phyloP scores from a whole-genome alignment of 2,329 filamentous ascomycete genomes.

The Fusarium mexicanum region DNA sequence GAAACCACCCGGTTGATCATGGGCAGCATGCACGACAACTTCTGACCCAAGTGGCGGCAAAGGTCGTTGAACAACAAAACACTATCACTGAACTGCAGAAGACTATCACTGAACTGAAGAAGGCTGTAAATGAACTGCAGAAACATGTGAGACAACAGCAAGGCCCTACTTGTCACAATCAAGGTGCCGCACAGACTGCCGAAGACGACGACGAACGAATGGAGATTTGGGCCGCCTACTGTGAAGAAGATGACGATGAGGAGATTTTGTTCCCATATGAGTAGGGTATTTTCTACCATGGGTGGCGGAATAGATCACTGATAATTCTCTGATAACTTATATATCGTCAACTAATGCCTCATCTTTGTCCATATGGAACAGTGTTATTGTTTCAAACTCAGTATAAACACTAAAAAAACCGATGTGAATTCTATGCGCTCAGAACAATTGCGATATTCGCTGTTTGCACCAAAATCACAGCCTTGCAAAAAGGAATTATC shows the following conservation, averaged over 20 bases:
- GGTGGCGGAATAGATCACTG: no score
- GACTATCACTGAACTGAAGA: not conserved
- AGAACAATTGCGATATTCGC: not conserved
- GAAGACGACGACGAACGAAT: not conserved
- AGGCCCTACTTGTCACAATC: not conserved
- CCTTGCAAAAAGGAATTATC: no score
- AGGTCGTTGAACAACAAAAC: fast-evolving
- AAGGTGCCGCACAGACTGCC: not conserved
- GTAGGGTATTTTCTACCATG: not conserved
- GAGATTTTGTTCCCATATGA: not conserved
- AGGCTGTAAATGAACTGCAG: not conserved
- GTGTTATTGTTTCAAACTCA: no score
- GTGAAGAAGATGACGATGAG: not conserved
- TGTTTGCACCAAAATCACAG: not conserved
- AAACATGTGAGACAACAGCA: not conserved
- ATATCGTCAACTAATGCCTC: no score
- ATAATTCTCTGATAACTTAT: no score
- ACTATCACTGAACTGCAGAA: fast-evolving
- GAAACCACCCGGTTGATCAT: not conserved
- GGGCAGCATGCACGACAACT: not conserved
- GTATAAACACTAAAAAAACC: no score
- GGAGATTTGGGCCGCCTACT: not conserved
- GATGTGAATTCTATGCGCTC: not conserved
- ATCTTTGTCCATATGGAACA: no score
- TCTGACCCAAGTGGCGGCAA: not conserved